phyloP scores from a whole-genome alignment of 805 yeast genomes.

The Saccharomycopsis capsularis region DNA sequence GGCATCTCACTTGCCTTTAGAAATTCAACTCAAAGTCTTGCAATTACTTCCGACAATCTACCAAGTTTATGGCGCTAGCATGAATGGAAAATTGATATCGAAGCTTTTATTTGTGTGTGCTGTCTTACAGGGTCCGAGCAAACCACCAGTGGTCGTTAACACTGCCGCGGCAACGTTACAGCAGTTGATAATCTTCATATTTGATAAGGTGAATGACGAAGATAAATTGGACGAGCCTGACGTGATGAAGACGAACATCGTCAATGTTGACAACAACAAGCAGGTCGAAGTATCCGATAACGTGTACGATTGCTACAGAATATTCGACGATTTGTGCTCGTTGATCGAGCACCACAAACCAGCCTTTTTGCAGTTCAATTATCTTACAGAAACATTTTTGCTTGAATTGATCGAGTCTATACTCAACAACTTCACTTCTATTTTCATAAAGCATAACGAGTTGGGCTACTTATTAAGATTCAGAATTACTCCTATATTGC shows the following conservation, averaged over 20 bases:
- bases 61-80: slow-evolving; percentile 50
- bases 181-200: slow-evolving; percentile 71
- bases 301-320: slow-evolving; percentile 62
- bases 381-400: slow-evolving; percentile 57
- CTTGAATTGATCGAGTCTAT: slow-evolving; percentile 81
- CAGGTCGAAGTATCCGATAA: slow-evolving; percentile 39
- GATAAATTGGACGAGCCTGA: slow-evolving; percentile 27
- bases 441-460: slow-evolving; percentile 56
- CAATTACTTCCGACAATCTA: slow-evolving; percentile 76
- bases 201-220: slow-evolving; percentile 53
- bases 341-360: slow-evolving; percentile 55
- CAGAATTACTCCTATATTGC: slow-evolving; percentile 66
- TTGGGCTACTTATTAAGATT: slow-evolving; percentile 59
- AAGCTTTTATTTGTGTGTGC: slow-evolving; percentile 64
- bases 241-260: slow-evolving; percentile 29
- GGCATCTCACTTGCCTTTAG: slow-evolving; percentile 68
- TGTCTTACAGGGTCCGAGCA: slow-evolving; percentile 58
- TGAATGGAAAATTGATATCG: slow-evolving; percentile 50
- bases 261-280: slow-evolving; percentile 41
- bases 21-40: slow-evolving; percentile 77
- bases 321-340: slow-evolving; percentile 67
- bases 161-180: slow-evolving; percentile 92
- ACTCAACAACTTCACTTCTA: slow-evolving; percentile 50
- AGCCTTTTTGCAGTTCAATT: slow-evolving; percentile 42
- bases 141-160: slow-evolving; percentile 70